A percentile compares a stretch with the other conserved stretches of the same genome.
phyloP scores from a whole-genome alignment of 176 grass and related monocot species.

The Aegilops sharonensis region DNA sequence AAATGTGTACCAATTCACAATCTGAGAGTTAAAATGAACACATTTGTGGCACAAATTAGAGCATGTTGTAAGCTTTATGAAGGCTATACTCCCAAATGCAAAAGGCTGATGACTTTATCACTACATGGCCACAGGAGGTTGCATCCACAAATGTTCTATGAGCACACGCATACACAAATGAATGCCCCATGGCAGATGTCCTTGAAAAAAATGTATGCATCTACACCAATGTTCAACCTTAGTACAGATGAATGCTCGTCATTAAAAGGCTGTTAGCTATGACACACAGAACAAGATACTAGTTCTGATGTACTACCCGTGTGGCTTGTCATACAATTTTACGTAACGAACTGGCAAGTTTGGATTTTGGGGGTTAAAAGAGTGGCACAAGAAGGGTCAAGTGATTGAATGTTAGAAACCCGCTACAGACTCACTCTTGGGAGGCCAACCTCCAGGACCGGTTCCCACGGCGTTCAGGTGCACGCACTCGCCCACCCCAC shows the following conservation, averaged over 20 bases:
- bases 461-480: too few species aligned
- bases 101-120: not conserved
- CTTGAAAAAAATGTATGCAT: not conserved
- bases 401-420: not conserved
- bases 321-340: slow-evolving; percentile 1
- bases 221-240: not conserved
- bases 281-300: not conserved
- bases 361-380: not conserved
- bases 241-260: not conserved
- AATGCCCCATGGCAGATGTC: not conserved
- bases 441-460: too few species aligned
- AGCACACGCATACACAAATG: not conserved
- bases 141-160: not conserved
- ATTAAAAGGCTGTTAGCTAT: not conserved
- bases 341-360: not conserved
- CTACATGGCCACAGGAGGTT: not conserved
- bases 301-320: not conserved
- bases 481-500: too few species aligned
- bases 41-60: not conserved
- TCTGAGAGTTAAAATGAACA: not conserved
- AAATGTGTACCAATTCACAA: slow-evolving; percentile 4
- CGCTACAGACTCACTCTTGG: too few species aligned
- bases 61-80: not conserved
- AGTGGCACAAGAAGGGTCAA: not conserved
- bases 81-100: not conserved